phyloP scores from a whole-genome alignment of 352 stramenopile species.

The Phytophthora tentaculata region DNA sequence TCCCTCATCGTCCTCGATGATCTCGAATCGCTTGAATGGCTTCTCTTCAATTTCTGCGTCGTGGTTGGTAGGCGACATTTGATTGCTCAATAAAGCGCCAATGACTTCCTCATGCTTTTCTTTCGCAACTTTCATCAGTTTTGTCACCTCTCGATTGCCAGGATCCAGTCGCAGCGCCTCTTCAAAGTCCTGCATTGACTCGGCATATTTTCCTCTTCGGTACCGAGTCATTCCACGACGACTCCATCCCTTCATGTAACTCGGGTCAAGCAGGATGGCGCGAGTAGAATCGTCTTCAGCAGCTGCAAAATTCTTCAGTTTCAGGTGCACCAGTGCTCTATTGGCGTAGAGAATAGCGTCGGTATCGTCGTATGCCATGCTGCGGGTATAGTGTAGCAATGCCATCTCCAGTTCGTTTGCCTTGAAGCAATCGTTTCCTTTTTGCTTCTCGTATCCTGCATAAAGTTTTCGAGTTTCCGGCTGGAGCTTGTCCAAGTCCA shows the following conservation, averaged over 20 bases:
- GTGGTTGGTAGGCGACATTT: constrained; percentile 20
- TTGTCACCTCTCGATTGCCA: constrained; percentile 72
- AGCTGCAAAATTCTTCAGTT: constrained; percentile 81
- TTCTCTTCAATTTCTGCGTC: constrained; percentile 24
- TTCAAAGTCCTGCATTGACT: constrained; percentile 86
- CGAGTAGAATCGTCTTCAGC: constrained; percentile 88
- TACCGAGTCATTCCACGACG: constrained; percentile 90
- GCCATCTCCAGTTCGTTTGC: constrained; percentile 86
- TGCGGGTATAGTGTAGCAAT: constrained; percentile 90
- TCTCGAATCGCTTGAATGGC: constrained; percentile 73
- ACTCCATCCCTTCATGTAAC: constrained; percentile 88
- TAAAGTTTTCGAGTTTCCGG: constrained; percentile 58
- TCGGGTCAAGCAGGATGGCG: constrained; percentile 79
- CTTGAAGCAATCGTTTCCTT: constrained; percentile 94
- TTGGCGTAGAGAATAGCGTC: constrained; percentile 89
- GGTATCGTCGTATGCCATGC: constrained; percentile 80
- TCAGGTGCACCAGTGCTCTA: constrained; percentile 81
- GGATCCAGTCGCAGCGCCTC: constrained; percentile 70
- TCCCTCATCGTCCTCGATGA: constrained; percentile 57
- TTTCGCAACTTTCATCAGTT: constrained; percentile 77
- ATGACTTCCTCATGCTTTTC: constrained; percentile 78
- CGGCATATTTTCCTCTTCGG: constrained; percentile 83
- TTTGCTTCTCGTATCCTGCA: constrained; percentile 89
- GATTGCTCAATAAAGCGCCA: constrained; percentile 42
- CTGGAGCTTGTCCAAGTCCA: constrained; percentile 64